phyloP scores from a whole-genome alignment of 257 asterid genomes.

The Solanum habrochaites region DNA sequence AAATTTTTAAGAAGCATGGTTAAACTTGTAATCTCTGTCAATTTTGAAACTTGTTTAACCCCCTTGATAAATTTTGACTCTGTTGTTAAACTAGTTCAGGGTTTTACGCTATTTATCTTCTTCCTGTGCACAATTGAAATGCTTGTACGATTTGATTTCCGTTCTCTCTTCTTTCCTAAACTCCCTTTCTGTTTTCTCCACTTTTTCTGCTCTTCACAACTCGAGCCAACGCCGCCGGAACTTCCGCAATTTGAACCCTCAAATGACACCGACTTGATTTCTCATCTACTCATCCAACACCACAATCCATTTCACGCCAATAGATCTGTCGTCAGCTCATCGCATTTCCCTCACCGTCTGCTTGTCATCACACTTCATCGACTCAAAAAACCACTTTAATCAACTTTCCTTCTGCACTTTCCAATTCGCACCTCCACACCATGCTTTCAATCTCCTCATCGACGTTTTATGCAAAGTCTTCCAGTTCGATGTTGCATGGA shows the following conservation, averaged over 20 bases:
- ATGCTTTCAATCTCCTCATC: conserved; percentile 51
- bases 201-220: neutral
- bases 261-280: conserved; percentile 48
- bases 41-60: too few species aligned
- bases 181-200: neutral
- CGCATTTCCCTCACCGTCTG: conserved; percentile 46
- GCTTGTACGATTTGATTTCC: neutral
- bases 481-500: conserved; percentile 83
- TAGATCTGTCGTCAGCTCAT: conserved; percentile 67
- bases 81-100: neutral
- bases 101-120: neutral
- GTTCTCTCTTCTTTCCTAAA: neutral
- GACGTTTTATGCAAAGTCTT: conserved; percentile 64
- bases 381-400: too few species aligned
- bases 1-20: too few species aligned
- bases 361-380: conserved; percentile 88
- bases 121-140: neutral
- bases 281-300: conserved; percentile 57
- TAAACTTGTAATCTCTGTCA: too few species aligned
- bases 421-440: conserved; percentile 11
- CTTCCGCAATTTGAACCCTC: conserved; percentile 46
- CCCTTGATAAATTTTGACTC: too few species aligned
- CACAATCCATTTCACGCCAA: conserved; percentile 86
- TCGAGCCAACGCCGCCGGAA: conserved; percentile 12
- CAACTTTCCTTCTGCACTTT: conserved; percentile 63